Conservation (phyloP, 306 rosid species). For the Lathyrus aphaca region DNA sequence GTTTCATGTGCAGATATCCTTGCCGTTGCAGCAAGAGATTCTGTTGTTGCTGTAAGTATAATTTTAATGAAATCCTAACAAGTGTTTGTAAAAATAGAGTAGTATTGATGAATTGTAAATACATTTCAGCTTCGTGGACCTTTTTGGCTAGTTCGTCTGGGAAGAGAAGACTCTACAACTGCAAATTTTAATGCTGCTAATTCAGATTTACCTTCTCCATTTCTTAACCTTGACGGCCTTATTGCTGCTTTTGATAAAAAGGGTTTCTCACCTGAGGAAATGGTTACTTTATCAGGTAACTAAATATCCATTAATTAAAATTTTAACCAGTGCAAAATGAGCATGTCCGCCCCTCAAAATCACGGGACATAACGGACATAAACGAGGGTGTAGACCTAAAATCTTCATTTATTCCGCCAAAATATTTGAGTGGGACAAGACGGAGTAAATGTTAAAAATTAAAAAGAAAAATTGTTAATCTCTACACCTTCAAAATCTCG, state of each 20-base stretch:
- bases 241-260: conserved; percentile 49
- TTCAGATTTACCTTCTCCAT: conserved; percentile 47
- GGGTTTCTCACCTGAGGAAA: conserved; percentile 47
- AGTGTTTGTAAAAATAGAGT: neutral
- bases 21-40: conserved; percentile 61
- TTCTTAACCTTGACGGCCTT: conserved; percentile 39
- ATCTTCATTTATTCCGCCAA: no score
- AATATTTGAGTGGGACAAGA: no score
- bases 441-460: no score
- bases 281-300: conserved; percentile 45
- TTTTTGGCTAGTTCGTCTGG: conserved; percentile 46
- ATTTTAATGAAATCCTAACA: neutral
- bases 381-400: no score
- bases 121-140: conserved; percentile 55
- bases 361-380: no score
- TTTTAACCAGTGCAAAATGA: neutral
- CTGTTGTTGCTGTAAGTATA: conserved; percentile 47
- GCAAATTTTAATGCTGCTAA: conserved; percentile 48
- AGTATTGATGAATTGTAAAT: neutral
- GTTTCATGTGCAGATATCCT: conserved; percentile 65
- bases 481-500: no score
- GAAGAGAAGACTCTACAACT: conserved; percentile 62
- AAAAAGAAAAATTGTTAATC: no score
- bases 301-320: neutral
- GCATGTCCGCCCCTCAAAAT: no score